phyloP scores from a whole-genome alignment of 768 basidiomycete species.

The Tulasnella sp. region DNA sequence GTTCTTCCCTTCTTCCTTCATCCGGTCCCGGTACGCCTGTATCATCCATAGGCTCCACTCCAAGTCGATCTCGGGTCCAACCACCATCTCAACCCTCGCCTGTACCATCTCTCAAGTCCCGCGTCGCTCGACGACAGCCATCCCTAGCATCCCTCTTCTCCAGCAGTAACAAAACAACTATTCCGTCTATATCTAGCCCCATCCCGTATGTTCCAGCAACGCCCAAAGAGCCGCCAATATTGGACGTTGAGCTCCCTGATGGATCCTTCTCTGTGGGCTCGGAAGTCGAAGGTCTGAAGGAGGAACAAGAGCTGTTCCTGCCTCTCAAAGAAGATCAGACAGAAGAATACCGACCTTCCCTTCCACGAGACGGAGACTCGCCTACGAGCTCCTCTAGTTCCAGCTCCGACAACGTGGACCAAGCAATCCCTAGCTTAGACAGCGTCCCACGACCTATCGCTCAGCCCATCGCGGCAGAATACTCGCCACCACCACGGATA shows the following conservation, averaged over 20 bases:
- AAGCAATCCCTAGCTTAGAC: background rate
- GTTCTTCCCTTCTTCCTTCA: background rate
- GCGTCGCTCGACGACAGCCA: constrained; percentile 7
- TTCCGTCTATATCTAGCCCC: constrained; percentile 3
- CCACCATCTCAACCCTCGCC: background rate
- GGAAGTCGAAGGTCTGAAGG: background rate
- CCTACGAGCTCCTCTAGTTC: constrained; percentile 3
- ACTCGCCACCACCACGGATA: constrained; percentile 16
- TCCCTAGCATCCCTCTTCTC: constrained; percentile 3
- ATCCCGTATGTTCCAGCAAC: constrained; percentile 9
- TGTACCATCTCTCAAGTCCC: constrained; percentile 7
- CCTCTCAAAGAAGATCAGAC: background rate
- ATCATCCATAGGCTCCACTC: constrained; percentile 16
- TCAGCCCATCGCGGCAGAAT: background rate
- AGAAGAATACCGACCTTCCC: background rate
- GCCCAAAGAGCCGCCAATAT: constrained; percentile 3
- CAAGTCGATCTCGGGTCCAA: constrained; percentile 13
- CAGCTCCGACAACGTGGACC: constrained; percentile 4
- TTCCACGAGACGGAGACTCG: background rate
- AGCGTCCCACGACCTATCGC: constrained; percentile 9
- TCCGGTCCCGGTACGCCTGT: constrained; percentile 6
- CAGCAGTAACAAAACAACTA: constrained; percentile 15
- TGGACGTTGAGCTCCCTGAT: constrained; percentile 1
- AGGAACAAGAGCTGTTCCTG: background rate
- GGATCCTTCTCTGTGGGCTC: constrained; percentile 5